Conservation (phyloP, 2,329 filamentous ascomycete species). For the Bipolaris cookei region DNA sequence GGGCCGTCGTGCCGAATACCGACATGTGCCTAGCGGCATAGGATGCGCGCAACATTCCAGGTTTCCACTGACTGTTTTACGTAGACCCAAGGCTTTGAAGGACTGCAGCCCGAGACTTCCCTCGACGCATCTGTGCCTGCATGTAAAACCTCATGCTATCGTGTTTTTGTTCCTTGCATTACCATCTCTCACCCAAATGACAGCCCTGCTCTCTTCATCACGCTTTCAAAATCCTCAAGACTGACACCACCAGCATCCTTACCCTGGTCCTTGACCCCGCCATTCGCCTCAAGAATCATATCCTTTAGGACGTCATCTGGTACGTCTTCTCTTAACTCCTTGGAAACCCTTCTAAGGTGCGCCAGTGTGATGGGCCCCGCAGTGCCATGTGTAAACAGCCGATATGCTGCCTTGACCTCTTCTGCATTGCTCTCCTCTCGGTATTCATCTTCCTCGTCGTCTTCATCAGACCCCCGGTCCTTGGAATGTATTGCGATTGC, state of each 20-base stretch:
- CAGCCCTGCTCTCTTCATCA: slow-evolving; percentile 83
- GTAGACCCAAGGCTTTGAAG: not conserved
- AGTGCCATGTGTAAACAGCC: slow-evolving; percentile 71
- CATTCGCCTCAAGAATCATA: slow-evolving; percentile 95
- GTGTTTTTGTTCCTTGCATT: not conserved
- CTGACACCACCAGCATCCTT: slow-evolving; percentile 70
- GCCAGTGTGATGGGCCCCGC: slow-evolving; percentile 75
- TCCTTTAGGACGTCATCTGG: slow-evolving; percentile 83
- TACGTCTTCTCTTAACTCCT: slow-evolving; percentile 81
- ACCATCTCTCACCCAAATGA: slow-evolving; percentile 66
- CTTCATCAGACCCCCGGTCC: slow-evolving; percentile 44
- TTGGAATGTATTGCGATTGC: slow-evolving; percentile 76
- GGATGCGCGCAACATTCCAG: not conserved
- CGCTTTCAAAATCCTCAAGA: slow-evolving; percentile 80
- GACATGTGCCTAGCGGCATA: not conserved
- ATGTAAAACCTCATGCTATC: not conserved
- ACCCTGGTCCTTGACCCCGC: slow-evolving; percentile 65
- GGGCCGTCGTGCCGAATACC: not conserved
- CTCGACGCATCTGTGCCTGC: not conserved
- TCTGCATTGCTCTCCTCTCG: slow-evolving; percentile 52
- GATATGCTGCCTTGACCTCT: slow-evolving; percentile 83
- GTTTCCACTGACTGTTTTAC: not conserved
- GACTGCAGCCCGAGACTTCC: not conserved
- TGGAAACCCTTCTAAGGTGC: slow-evolving; percentile 79
- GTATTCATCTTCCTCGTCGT: slow-evolving; percentile 51